Percentiles rank a stretch among this genome's conserved stretches.
phyloP scores from a whole-genome alignment of 768 basidiomycete genomes.

The Tulasnella sp. region DNA sequence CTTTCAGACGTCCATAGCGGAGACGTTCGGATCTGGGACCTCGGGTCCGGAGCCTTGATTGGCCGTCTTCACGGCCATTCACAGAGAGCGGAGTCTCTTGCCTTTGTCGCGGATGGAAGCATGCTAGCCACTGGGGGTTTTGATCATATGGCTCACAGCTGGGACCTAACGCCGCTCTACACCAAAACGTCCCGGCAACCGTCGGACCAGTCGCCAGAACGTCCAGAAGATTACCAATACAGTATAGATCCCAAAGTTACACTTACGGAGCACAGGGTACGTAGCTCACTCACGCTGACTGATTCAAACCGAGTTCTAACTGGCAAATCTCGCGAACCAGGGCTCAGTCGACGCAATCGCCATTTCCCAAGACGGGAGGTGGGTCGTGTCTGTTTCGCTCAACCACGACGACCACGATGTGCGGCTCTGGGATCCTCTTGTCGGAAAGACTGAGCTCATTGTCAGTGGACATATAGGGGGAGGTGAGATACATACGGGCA shows the following conservation, averaged over 20 bases:
- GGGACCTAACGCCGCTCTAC: background rate
- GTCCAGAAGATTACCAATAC: background rate
- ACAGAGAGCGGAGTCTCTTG: background rate
- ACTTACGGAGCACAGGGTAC: background rate
- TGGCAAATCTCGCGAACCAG: background rate
- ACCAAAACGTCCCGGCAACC: background rate
- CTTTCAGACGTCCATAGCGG: background rate
- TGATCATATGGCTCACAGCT: background rate
- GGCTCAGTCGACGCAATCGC: background rate
- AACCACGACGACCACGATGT: background rate
- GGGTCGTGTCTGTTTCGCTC: background rate
- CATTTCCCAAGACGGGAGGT: background rate
- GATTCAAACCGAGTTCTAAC: background rate
- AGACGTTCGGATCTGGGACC: background rate
- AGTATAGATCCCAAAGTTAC: background rate
- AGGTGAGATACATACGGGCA: background rate
- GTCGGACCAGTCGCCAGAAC: background rate
- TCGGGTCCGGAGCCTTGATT: background rate
- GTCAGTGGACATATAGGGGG: background rate
- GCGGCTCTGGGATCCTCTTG: background rate
- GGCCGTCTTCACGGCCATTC: background rate
- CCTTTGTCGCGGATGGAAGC: background rate
- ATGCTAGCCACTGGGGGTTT: background rate
- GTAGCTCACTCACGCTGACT: background rate
- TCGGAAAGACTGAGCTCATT: background rate